Evolutionary conservation across 2,329 filamentous ascomycete genomes (phyloP).

Genomic region (Scytalidium sp.): DNA sequence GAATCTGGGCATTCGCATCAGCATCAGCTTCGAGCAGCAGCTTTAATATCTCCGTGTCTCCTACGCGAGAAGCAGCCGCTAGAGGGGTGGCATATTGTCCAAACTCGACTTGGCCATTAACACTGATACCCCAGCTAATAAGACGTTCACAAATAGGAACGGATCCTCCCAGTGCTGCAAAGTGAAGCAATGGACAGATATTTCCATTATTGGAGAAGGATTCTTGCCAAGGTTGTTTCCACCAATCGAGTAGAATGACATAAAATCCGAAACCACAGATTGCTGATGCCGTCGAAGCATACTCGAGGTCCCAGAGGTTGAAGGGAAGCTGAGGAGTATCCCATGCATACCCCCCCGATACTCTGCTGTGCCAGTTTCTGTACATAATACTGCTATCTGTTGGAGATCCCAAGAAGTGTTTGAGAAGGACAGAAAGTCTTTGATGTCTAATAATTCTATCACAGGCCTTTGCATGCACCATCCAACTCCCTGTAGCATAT

Average conservation of each 20-base stretch:
- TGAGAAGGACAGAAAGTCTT: background rate
- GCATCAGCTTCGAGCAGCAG: slow-evolving; percentile 9
- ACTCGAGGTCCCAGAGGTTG: too few relatives aligned
- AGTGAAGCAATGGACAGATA: too few relatives aligned
- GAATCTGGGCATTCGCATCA: slow-evolving; percentile 6
- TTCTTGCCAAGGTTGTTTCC: too few relatives aligned
- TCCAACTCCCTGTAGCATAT: too few relatives aligned
- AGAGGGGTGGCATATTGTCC: slow-evolving; percentile 9
- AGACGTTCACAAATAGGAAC: slow-evolving; percentile 1
- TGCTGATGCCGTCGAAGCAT: too few relatives aligned
- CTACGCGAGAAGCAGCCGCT: slow-evolving; percentile 1
- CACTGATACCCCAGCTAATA: slow-evolving; percentile 9
- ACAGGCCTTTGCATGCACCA: too few relatives aligned
- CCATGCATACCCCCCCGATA: background rate
- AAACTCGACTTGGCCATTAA: slow-evolving; percentile 5
- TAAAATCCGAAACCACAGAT: too few relatives aligned
- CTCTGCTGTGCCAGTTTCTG: slow-evolving; percentile 4
- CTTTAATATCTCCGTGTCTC: slow-evolving; percentile 10
- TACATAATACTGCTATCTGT: slow-evolving; percentile 8
- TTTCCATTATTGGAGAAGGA: too few relatives aligned
- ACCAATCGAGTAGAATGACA: too few relatives aligned
- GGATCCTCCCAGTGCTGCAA: too few relatives aligned
- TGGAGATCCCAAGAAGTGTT: slow-evolving; percentile 6
- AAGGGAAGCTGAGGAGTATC: background rate
- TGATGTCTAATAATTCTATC: too few relatives aligned